Conservation (phyloP, 2,329 filamentous ascomycete genomes). For the Xylaria digitata region DNA sequence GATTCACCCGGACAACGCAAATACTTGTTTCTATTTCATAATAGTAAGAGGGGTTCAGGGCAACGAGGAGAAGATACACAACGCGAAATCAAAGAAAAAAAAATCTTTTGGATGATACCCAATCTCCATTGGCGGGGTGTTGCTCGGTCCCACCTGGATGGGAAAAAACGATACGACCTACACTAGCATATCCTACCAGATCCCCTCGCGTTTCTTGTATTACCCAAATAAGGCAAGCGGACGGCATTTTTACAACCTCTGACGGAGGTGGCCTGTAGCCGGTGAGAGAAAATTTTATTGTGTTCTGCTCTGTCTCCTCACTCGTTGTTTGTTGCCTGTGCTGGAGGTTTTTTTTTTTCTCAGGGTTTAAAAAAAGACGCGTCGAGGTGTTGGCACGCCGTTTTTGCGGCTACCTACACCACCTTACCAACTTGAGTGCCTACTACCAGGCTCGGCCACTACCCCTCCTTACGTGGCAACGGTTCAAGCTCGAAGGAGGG, state of each 20-base stretch:
- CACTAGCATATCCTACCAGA: constrained; percentile 2
- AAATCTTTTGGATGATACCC: constrained; percentile 25
- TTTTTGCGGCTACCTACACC: neutral
- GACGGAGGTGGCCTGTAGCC: constrained; percentile 9
- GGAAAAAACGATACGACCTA: constrained; percentile 25
- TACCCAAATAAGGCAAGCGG: constrained; percentile 22
- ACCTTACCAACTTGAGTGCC: neutral
- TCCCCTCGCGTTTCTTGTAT: neutral
- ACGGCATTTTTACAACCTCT: neutral
- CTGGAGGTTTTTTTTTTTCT: neutral
- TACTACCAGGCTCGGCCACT: neutral
- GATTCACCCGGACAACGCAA: constrained; percentile 38
- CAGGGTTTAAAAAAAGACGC: neutral
- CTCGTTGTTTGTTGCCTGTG: constrained; percentile 6
- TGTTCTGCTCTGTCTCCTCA: neutral
- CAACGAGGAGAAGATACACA: neutral
- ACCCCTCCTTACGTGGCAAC: constrained; percentile 33
- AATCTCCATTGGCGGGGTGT: constrained; percentile 37
- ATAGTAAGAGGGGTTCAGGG: constrained; percentile 32
- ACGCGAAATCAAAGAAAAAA: constrained; percentile 20
- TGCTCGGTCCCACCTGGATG: constrained; percentile 29
- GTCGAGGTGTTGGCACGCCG: neutral
- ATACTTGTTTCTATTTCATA: constrained; percentile 34
- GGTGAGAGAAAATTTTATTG: constrained; percentile 19
- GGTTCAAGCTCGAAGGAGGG: constrained; percentile 22